These are phyloP conservation scores for Fusarium temperatum DNA, from an alignment of 2,329 filamentous ascomycete genomes.

Conservation along the genomic window DNA sequence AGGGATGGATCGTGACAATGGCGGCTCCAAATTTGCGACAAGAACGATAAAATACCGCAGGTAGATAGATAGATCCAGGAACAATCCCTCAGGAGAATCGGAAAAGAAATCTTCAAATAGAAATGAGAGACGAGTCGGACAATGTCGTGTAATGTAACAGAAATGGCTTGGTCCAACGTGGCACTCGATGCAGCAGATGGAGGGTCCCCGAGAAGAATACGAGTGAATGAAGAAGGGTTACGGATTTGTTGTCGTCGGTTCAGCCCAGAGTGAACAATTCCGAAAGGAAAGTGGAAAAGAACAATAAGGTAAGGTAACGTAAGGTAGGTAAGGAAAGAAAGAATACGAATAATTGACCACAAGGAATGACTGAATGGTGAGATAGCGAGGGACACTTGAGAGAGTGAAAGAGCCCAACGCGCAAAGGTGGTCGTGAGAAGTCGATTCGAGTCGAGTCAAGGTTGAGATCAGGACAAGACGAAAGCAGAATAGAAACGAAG, in stretches of 20 bases:
- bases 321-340: slow-evolving; percentile 8
- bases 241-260: slow-evolving; percentile 13
- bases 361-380: slow-evolving; percentile 25
- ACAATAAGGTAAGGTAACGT: neutral
- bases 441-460: neutral
- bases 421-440: slow-evolving; percentile 19
- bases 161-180: slow-evolving; percentile 31
- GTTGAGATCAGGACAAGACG: slow-evolving; percentile 1
- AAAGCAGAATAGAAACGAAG: slow-evolving; percentile 27
- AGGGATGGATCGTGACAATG: neutral
- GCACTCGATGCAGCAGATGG: slow-evolving; percentile 35
- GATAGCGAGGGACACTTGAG: slow-evolving; percentile 25
- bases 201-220: slow-evolving; percentile 33
- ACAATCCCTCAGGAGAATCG: neutral
- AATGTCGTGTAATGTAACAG: slow-evolving; percentile 22
- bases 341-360: slow-evolving; percentile 9
- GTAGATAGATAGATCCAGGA: slow-evolving; percentile 2
- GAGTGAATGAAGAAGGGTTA: slow-evolving; percentile 14
- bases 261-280: neutral
- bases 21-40: neutral
- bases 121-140: slow-evolving; percentile 16
- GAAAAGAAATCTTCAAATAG: slow-evolving; percentile 21
- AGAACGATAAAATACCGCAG: slow-evolving; percentile 18
- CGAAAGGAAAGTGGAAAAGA: slow-evolving; percentile 1
- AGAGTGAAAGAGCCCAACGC: slow-evolving; percentile 34